Percentiles rank a stretch among this genome's conserved stretches.
These are phyloP conservation scores for Sarocladiaceae sp. DNA, from an alignment of 2,329 filamentous ascomycete genomes.

Conservation along the genomic window DNA sequence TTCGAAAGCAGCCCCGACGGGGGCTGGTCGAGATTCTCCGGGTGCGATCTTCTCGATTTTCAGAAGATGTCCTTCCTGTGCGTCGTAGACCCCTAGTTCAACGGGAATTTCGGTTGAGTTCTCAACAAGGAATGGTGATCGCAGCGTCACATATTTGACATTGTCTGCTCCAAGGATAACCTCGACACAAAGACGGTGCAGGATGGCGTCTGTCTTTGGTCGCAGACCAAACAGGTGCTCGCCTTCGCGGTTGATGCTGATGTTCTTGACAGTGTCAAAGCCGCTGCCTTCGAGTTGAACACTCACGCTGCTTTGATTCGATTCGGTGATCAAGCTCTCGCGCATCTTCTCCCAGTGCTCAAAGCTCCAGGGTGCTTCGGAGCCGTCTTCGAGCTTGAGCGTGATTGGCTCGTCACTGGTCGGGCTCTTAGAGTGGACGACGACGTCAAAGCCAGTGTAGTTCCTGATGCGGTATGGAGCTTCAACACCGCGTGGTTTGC, in stretches of 20 bases:
- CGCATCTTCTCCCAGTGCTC: conserved; percentile 96
- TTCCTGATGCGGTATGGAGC: conserved; percentile 92
- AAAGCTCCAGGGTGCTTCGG: conserved; percentile 92
- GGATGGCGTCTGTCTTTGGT: conserved; percentile 75
- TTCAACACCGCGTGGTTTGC: conserved; percentile 85
- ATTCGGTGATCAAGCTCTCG: conserved; percentile 83
- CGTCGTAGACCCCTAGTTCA: conserved; percentile 86
- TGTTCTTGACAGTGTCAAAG: conserved; percentile 83
- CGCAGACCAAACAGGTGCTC: conserved; percentile 85
- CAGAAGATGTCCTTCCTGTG: conserved; percentile 77
- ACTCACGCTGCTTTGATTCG: conserved; percentile 69
- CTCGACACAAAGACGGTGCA: conserved; percentile 88
- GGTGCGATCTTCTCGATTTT: conserved; percentile 98
- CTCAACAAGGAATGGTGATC: conserved; percentile 85
- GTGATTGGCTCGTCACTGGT: conserved; percentile 62
- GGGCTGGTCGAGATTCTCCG: conserved; percentile 81
- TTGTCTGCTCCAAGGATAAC: conserved; percentile 89
- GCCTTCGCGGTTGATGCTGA: conserved; percentile 89
- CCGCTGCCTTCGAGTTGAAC: conserved; percentile 87
- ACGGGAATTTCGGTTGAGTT: conserved; percentile 96
- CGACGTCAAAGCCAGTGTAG: conserved; percentile 87
- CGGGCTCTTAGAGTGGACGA: conserved; percentile 70
- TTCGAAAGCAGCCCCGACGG: conserved; percentile 85
- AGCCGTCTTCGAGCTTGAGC: conserved; percentile 75
- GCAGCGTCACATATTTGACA: conserved; percentile 94